phyloP scores from a whole-genome alignment of 768 basidiomycete genomes.

The Tricholoma matsutake region DNA sequence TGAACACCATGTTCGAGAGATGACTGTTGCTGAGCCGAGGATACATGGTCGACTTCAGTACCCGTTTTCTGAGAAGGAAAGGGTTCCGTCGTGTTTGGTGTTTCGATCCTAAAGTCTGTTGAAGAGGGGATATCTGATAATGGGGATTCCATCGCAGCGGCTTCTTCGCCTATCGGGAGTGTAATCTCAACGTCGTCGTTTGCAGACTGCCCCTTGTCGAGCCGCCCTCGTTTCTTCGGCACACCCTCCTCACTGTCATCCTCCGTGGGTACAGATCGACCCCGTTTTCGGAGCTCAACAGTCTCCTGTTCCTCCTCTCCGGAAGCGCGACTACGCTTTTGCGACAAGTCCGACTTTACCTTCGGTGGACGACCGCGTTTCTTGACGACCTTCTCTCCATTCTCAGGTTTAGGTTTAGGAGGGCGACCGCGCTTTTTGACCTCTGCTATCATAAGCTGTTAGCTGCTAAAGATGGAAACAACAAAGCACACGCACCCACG shows the following conservation, averaged over 20 bases:
- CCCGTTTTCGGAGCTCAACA: not conserved
- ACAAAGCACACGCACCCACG: slow-evolving; percentile 5
- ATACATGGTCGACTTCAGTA: not conserved
- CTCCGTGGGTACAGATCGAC: not conserved
- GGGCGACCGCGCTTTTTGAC: slow-evolving; percentile 3
- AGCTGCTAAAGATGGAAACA: not conserved
- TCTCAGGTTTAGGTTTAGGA: slow-evolving; percentile 5
- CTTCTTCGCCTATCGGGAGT: not conserved
- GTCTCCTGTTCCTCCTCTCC: not conserved
- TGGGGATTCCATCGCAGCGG: not conserved
- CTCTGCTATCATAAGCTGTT: not conserved
- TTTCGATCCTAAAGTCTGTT: not conserved
- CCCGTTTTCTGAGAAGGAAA: not conserved
- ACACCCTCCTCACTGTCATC: not conserved
- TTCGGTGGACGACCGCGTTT: slow-evolving; percentile 40
- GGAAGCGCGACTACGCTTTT: not conserved
- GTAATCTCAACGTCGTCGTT: not conserved
- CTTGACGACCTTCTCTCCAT: slow-evolving; percentile 20
- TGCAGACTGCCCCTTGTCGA: slow-evolving; percentile 19
- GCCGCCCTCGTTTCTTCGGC: slow-evolving; percentile 34
- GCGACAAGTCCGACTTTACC: slow-evolving; percentile 12
- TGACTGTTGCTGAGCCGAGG: not conserved
- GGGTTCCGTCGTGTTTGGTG: not conserved
- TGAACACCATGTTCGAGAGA: not conserved
- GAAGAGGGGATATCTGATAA: slow-evolving; percentile 1